Evolutionary conservation across 768 basidiomycete species (phyloP), one percentile per base, ranked within the genome.

Genomic region (Termitomyces sp.): DNA sequence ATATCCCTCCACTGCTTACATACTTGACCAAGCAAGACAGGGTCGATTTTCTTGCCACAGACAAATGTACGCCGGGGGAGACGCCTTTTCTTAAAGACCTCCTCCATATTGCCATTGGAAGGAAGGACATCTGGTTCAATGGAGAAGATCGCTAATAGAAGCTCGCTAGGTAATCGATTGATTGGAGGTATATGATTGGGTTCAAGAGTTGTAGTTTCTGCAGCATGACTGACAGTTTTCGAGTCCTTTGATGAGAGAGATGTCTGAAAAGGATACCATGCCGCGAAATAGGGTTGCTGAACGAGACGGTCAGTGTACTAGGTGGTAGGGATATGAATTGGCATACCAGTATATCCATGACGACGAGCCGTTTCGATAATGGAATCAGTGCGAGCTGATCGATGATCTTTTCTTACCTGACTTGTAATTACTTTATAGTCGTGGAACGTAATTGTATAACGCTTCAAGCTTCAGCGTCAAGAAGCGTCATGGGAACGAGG

Each of bases 11-110:
- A 50, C 9, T 50, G 40, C n/a, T 46, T 51, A 32, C 60, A 61
- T 16, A 56, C 55, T 47, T 57, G 49, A n/a, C 55, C 50, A 30
- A 61, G 50, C 26, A 48, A 10, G 9, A 57, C 13, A 5, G 56
- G 61, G 33, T 59, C 50, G n/a, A 55, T 40, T 35, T 23, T 50
- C 2, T 50, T 43, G 20, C 38, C 28, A 5, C 32, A 10, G 13
- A n/a, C 20, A 33, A 55, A 41, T 4, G 54, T 49, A 5, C 26
- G 41, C 2, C 53, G 26, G 30, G 23, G 40, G 18, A n/a, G 5
- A n/a, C 49, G 41, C 23, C 30, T 43, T 16, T 23, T 50, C 16
- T 32, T 7, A 0, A 38, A 59, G 47, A 38, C 16, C 41, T 4
- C 12, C 6, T 54, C 12, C 3, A 12, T 13, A 10, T 54, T 28